Evolutionary conservation across 225 moss, liverwort and hornwort genomes (phyloP).

Genomic region (Marchantia polymorpha): DNA sequence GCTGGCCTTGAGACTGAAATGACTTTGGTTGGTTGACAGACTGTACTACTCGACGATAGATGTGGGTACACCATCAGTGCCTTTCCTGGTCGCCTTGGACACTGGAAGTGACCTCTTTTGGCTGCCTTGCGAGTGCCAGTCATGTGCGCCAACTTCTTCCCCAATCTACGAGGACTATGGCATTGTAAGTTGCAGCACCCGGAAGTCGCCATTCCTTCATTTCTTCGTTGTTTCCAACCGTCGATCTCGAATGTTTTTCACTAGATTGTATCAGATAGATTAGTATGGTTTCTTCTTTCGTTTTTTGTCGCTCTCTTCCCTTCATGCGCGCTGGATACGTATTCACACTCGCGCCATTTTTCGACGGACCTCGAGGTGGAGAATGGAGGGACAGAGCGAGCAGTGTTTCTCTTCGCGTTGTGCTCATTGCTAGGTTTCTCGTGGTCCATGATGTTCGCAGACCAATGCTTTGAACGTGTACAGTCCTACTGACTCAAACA

Average conservation of each 20-base stretch:
- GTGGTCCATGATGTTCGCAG: not conserved
- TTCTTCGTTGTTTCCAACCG: no score
- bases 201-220: not conserved
- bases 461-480: not conserved
- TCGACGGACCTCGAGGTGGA: no score
- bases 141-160: constrained; percentile 64
- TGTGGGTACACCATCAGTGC: constrained; percentile 69
- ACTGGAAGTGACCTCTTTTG: constrained; percentile 89
- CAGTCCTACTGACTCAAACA: constrained; percentile 21
- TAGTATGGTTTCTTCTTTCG: not conserved
- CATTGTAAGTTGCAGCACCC: constrained; percentile 37
- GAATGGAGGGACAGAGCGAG: no score
- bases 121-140: constrained; percentile 85
- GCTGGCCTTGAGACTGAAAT: not conserved
- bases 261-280: not conserved
- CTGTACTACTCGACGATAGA: constrained; percentile 64
- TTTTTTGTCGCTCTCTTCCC: not conserved
- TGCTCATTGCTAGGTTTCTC: not conserved
- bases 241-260: no score
- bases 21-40: constrained; percentile 35
- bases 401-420: no score
- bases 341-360: no score
- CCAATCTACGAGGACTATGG: constrained; percentile 49
- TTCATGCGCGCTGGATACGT: no score
- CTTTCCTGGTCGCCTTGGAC: constrained; percentile 73